phyloP scores from a whole-genome alignment of 1,284 basidiomycete species.

The Veloporphyrellus conicus region DNA sequence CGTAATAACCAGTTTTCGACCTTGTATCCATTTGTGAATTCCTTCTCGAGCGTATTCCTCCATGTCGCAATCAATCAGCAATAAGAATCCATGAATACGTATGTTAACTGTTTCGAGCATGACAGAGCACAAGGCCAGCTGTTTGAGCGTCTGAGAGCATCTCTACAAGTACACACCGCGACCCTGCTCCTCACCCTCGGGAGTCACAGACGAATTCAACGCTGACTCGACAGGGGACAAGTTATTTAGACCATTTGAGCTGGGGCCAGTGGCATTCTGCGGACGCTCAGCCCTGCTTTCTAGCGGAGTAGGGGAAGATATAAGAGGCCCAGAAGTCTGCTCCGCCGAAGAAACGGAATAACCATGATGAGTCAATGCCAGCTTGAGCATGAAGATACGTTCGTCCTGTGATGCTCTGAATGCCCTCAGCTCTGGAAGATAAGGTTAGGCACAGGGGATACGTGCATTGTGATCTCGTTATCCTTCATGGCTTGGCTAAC shows the following conservation, averaged over 20 bases:
- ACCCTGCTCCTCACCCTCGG: constrained; percentile 4
- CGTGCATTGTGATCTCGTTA: constrained; percentile 49
- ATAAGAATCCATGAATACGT: too few relatives aligned
- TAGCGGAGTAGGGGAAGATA: not conserved
- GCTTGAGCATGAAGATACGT: constrained; percentile 59
- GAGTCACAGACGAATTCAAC: not conserved
- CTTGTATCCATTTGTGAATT: not conserved
- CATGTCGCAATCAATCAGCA: too few relatives aligned
- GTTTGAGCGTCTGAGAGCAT: not conserved
- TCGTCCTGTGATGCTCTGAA: constrained; percentile 68
- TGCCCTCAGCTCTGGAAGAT: constrained; percentile 15
- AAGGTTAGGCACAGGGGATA: constrained; percentile 5
- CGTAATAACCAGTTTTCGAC: not conserved
- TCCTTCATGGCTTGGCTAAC: constrained; percentile 47
- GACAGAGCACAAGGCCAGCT: too few relatives aligned
- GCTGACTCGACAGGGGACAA: not conserved
- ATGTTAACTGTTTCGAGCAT: too few relatives aligned
- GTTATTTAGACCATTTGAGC: constrained; percentile 16
- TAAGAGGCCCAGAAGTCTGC: constrained; percentile 5
- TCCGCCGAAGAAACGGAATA: constrained; percentile 31
- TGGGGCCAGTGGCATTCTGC: constrained; percentile 6
- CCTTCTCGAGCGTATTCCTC: not conserved
- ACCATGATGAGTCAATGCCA: constrained; percentile 64
- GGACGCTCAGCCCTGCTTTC: constrained; percentile 1
- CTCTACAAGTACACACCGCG: constrained; percentile 29